Base-by-base conservation (phyloP, 257 asterid genomes). In the Nicotiana benthamiana region DNA sequence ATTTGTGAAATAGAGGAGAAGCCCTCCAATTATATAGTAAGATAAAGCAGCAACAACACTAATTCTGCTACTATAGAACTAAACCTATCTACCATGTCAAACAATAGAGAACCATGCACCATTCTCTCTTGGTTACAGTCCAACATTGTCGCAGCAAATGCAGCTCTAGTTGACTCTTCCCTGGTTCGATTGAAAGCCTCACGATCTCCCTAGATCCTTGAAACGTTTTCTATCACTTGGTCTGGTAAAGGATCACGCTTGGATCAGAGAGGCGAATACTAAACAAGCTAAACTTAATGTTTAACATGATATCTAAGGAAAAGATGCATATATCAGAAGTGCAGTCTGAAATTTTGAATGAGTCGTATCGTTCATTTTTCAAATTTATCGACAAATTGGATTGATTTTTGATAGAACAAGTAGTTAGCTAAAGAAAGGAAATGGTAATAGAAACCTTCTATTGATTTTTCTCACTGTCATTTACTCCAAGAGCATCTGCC, bases 401-500 rank as follows among this genome's bases (percentile, higher is more conserved):
- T n/a, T 67, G 59, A 22, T 40, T 36, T 70, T 70, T 40, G 24
- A 63, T 28, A 63, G 43, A 27, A 63, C 20, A 63, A 13, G 40
- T 13, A 2, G 2, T 24, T 43, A 0, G 18, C 12, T 20, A 5
- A 20, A 72, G 8, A 24, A 1, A 46, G 1, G 1, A 24, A 46
- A 70, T 22, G 75, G 60, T 40, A 77, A 61, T 78, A 5, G 74
- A 82, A 40, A 77, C 86, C 74, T 85, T 24, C 61, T 68, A 79
- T 70, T 85, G 82, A 4, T 80, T 81, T 32, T 82, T 82, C 40
- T 57, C 83, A 24, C 66, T 83, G 80, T 80, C 54, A 79, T 79
- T 83, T 53, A 79, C 91, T 81, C 80, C 88, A 26, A 93, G 79
- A 26, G 98, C 97, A 83, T 93, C 98, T 2, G 95, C 96, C 83